Conservation (phyloP, 768 basidiomycete genomes). For the Boletus subcaerulescens region DNA sequence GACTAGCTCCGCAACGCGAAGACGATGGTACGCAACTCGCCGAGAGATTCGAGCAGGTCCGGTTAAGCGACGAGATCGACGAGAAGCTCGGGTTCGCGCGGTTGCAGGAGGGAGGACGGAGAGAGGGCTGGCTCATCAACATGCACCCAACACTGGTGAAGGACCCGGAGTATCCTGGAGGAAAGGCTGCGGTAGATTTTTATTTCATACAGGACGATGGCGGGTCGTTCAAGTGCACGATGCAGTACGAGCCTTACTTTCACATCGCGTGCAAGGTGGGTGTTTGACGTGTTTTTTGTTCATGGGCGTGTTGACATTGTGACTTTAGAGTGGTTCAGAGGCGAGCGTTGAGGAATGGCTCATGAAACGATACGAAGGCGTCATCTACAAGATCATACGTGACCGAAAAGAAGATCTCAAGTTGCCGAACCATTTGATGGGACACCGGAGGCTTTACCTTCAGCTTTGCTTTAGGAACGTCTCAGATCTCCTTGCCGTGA, state of each 20-base stretch:
- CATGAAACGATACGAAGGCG: constrained; percentile 87
- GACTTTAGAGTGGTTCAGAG: constrained; percentile 72
- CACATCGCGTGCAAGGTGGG: constrained; percentile 85
- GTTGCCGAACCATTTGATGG: constrained; percentile 94
- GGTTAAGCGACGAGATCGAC: constrained; percentile 81
- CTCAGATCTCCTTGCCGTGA: constrained; percentile 83
- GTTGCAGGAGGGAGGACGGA: constrained; percentile 71
- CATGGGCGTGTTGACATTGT: background rate
- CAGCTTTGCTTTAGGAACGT: constrained; percentile 91
- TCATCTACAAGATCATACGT: constrained; percentile 73
- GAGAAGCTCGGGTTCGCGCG: constrained; percentile 87
- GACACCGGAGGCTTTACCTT: constrained; percentile 86
- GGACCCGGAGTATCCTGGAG: constrained; percentile 79
- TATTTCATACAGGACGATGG: constrained; percentile 99
- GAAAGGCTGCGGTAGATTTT: constrained; percentile 89
- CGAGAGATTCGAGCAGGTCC: constrained; percentile 81
- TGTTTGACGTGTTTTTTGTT: constrained; percentile 14
- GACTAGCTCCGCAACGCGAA: constrained; percentile 61
- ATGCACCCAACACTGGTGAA: constrained; percentile 97
- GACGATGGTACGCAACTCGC: constrained; percentile 88
- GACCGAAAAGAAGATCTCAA: constrained; percentile 92
- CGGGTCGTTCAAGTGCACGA: constrained; percentile 91
- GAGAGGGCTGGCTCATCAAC: constrained; percentile 94
- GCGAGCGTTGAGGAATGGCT: constrained; percentile 94
- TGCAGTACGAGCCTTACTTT: constrained; percentile 94